Conservation (phyloP, 768 basidiomycete species). For the Leccinum olivaceopallidum region DNA sequence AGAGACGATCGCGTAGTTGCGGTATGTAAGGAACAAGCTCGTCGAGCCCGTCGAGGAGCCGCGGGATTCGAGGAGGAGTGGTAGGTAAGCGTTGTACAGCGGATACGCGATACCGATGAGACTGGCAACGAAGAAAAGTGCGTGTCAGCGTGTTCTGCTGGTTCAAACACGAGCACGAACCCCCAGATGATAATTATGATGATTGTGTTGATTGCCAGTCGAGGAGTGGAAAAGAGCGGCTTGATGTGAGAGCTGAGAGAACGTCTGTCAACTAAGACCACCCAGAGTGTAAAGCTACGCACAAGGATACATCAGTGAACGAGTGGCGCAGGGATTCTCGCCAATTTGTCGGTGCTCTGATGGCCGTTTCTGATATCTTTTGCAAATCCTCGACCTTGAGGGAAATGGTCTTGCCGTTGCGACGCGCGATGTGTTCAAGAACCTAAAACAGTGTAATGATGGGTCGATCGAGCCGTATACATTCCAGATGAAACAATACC, state of each 20-base stretch:
- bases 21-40: slow-evolving; percentile 37
- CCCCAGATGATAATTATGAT: slow-evolving; percentile 56
- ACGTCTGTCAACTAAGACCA: neutral
- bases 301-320: slow-evolving; percentile 44
- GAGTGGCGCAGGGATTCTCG: slow-evolving; percentile 31
- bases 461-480: neutral
- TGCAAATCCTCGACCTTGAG: slow-evolving; percentile 48
- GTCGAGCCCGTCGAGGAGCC: slow-evolving; percentile 26
- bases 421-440: slow-evolving; percentile 47
- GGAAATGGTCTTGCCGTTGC: slow-evolving; percentile 46
- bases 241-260: slow-evolving; percentile 44
- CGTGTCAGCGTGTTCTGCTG: neutral
- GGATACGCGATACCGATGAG: slow-evolving; percentile 56
- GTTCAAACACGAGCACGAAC: slow-evolving; percentile 25
- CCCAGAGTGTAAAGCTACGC: slow-evolving; percentile 11
- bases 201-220: slow-evolving; percentile 45
- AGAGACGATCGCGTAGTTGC: slow-evolving; percentile 52
- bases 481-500: slow-evolving; percentile 23
- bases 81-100: slow-evolving; percentile 52
- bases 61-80: slow-evolving; percentile 44
- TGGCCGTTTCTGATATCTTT: slow-evolving; percentile 25
- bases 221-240: slow-evolving; percentile 48
- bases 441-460: slow-evolving; percentile 32
- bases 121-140: neutral
- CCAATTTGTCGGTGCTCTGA: slow-evolving; percentile 15